These are phyloP conservation scores for Clarireedia monteithiana DNA, from an alignment of 2,329 filamentous ascomycete genomes.

Conservation along the genomic window DNA sequence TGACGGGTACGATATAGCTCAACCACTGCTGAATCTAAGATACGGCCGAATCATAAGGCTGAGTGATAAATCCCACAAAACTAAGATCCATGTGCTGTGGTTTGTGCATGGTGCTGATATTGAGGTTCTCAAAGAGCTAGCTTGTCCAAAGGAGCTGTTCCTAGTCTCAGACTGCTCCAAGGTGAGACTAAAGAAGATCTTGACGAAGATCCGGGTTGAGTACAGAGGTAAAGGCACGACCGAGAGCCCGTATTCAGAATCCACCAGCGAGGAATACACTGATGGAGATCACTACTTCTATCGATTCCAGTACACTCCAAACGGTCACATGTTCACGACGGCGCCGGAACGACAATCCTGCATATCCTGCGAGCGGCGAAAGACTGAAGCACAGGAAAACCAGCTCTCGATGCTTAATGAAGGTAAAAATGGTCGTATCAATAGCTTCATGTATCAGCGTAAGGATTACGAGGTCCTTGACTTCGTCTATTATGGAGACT, in stretches of 20 bases:
- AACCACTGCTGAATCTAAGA: no score
- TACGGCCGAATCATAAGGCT: no score
- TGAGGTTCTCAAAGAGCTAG: constrained; percentile 9
- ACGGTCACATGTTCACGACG: constrained; percentile 3
- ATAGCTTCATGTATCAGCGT: no score
- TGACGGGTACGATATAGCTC: no score
- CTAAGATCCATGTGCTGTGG: constrained; percentile 12
- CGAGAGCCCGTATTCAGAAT: background rate
- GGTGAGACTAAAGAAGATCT: constrained; percentile 2
- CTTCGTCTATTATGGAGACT: no score
- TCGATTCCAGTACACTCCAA: constrained; percentile 3
- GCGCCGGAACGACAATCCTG: background rate
- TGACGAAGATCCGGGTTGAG: constrained; percentile 14
- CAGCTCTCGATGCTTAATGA: background rate
- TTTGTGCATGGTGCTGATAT: constrained; percentile 15
- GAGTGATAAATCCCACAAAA: no score
- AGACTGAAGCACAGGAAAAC: background rate
- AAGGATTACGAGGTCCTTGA: no score
- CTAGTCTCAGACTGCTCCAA: constrained; percentile 11
- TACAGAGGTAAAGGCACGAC: background rate
- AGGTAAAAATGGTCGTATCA: no score
- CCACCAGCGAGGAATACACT: background rate
- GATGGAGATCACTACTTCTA: constrained; percentile 11
- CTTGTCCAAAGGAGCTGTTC: constrained; percentile 15
- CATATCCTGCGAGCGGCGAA: background rate